Conservation (phyloP, 352 stramenopile genomes). For the Vaucheria bursata region DNA sequence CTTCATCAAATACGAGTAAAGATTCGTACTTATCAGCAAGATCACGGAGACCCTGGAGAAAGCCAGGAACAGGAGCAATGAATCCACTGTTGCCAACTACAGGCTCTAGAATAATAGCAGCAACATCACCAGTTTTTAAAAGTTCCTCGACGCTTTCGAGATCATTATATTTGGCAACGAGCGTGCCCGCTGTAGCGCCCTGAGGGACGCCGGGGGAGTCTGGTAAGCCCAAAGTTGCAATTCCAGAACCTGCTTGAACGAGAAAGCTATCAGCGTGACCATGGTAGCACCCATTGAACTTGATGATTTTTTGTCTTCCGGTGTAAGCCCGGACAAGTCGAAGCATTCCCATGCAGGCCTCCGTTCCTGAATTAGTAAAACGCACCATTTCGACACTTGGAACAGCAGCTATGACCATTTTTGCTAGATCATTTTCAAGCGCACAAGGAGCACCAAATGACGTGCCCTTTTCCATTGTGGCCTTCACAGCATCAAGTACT, state of each 20-base stretch:
- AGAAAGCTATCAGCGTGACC: slow-evolving; percentile 73
- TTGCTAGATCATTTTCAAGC: slow-evolving; percentile 72
- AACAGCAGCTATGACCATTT: slow-evolving; percentile 70
- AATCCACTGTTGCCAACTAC: slow-evolving; percentile 75
- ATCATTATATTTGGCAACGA: slow-evolving; percentile 74
- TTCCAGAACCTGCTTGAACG: slow-evolving; percentile 70
- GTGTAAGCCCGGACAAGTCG: slow-evolving; percentile 69
- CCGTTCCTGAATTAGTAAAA: slow-evolving; percentile 77
- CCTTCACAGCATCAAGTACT: slow-evolving; percentile 62
- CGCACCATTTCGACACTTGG: slow-evolving; percentile 77
- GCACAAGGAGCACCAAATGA: slow-evolving; percentile 68
- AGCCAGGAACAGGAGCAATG: slow-evolving; percentile 58
- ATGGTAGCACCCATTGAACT: slow-evolving; percentile 80
- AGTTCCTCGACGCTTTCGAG: slow-evolving; percentile 64
- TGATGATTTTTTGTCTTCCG: slow-evolving; percentile 67
- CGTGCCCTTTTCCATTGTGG: slow-evolving; percentile 47
- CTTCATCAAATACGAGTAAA: slow-evolving; percentile 73
- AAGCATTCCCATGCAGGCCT: slow-evolving; percentile 79
- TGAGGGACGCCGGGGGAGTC: slow-evolving; percentile 66
- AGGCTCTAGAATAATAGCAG: slow-evolving; percentile 68
- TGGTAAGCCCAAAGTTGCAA: slow-evolving; percentile 56
- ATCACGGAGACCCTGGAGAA: slow-evolving; percentile 56
- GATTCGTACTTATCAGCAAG: slow-evolving; percentile 62
- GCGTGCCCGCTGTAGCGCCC: slow-evolving; percentile 62
- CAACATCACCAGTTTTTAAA: slow-evolving; percentile 65